A percentile compares a stretch with the other conserved stretches of the same genome.
Evolutionary conservation across 768 basidiomycete genomes (phyloP).

Genomic region (Amylocystis lapponica): DNA sequence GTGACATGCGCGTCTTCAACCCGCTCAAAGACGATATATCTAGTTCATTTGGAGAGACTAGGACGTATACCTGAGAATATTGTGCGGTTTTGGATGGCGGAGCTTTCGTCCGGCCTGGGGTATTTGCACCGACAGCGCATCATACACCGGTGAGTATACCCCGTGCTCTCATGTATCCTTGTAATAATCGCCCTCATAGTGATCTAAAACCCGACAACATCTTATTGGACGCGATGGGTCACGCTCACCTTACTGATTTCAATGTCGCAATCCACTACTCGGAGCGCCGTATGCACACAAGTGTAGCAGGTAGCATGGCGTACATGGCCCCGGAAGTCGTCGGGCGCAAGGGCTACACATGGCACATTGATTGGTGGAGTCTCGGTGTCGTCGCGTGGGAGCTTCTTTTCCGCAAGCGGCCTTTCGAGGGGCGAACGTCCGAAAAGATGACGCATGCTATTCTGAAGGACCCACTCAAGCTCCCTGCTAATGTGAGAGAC

Average conservation of each 20-base stretch:
- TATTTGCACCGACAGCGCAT: conserved; percentile 92
- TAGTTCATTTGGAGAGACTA: conserved; percentile 82
- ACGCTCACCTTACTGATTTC: conserved; percentile 97
- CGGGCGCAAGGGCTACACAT: conserved; percentile 85
- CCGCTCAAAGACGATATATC: conserved; percentile 4
- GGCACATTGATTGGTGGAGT: conserved; percentile 95
- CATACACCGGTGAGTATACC: conserved; percentile 77
- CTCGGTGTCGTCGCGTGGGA: conserved; percentile 89
- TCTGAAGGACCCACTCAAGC: conserved; percentile 67
- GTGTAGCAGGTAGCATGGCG: conserved; percentile 97
- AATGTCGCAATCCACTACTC: conserved; percentile 99
- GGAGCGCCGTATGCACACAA: conserved; percentile 79
- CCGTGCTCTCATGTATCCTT: neutral
- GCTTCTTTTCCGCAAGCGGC: conserved; percentile 74
- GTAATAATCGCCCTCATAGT: conserved; percentile 34
- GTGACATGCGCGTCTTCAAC: no score
- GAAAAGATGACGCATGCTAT: conserved; percentile 89
- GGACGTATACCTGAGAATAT: conserved; percentile 61
- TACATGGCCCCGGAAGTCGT: conserved; percentile 99
- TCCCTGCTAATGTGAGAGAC: conserved; percentile 62
- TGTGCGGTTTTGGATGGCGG: conserved; percentile 86
- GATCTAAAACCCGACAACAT: conserved; percentile 98
- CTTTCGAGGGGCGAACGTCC: conserved; percentile 86
- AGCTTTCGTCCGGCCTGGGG: conserved; percentile 76
- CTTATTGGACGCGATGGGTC: conserved; percentile 86